Conservation (phyloP, 192 early-diverging fungal species). For the Coemansia sp. region DNA sequence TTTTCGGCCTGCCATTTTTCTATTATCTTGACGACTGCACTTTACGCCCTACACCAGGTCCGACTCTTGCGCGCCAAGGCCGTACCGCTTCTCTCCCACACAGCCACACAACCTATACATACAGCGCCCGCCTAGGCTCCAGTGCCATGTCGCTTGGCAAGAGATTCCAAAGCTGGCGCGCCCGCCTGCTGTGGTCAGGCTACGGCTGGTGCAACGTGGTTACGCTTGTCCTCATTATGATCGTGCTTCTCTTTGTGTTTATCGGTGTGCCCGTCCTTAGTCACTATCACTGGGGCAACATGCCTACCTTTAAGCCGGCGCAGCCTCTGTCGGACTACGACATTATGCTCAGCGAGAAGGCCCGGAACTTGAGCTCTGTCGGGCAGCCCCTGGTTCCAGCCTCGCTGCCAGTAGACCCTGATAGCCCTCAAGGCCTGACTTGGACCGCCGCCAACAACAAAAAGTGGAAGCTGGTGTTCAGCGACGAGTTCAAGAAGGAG, state of each 20-base stretch:
- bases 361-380: slow-evolving; percentile 27
- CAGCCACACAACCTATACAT: neutral
- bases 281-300: slow-evolving; percentile 54
- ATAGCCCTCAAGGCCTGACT: slow-evolving; percentile 42
- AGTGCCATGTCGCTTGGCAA: slow-evolving; percentile 31
- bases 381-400: slow-evolving; percentile 49
- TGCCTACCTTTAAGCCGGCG: slow-evolving; percentile 3
- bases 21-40: neutral
- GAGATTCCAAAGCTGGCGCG: slow-evolving; percentile 40
- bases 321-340: slow-evolving; percentile 44
- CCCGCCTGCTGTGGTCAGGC: slow-evolving; percentile 49
- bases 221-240: slow-evolving; percentile 42
- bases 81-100: neutral
- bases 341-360: slow-evolving; percentile 23
- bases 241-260: slow-evolving; percentile 55
- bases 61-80: neutral
- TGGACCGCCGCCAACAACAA: slow-evolving; percentile 48
- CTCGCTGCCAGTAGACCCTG: slow-evolving; percentile 49
- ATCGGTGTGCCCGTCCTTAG: slow-evolving; percentile 53
- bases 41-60: neutral
- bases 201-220: slow-evolving; percentile 59
- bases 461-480: slow-evolving; percentile 61
- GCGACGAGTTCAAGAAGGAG: slow-evolving; percentile 63
- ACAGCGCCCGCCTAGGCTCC: neutral
- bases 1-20: neutral